Conservation (phyloP, 768 basidiomycete species). For the Russula emetica region DNA sequence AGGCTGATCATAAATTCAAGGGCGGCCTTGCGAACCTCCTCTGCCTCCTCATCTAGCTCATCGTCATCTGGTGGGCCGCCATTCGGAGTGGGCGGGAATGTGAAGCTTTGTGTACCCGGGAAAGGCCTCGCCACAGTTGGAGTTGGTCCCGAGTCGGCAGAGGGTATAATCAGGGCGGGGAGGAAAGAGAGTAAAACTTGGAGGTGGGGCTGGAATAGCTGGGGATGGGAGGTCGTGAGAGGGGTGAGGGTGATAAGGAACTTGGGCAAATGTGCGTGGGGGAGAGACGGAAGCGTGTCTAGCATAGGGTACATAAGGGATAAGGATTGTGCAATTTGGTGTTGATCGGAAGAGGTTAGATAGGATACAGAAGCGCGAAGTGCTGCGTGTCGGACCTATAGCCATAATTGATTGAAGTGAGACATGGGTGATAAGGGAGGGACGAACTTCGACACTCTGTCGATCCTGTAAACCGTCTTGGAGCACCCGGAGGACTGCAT, state of each 20-base stretch:
- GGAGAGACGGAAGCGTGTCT: constrained; percentile 62
- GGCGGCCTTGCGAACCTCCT: constrained; percentile 65
- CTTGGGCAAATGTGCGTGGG: constrained; percentile 50
- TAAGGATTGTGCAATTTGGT: constrained; percentile 57
- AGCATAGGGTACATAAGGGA: constrained; percentile 67
- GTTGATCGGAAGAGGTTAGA: constrained; percentile 55
- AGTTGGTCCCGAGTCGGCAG: constrained; percentile 49
- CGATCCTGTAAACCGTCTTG: constrained; percentile 64
- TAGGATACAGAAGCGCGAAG: constrained; percentile 67
- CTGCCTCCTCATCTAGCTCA: constrained; percentile 58
- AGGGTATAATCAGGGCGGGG: constrained; percentile 64
- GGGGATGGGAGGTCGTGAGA: constrained; percentile 60
- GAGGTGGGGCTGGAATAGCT: constrained; percentile 72
- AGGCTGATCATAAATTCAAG: constrained; percentile 81
- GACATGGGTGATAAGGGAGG: not conserved
- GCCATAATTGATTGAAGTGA: constrained; percentile 1
- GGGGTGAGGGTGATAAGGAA: constrained; percentile 70
- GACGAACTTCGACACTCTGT: constrained; percentile 58
- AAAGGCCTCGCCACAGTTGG: constrained; percentile 49
- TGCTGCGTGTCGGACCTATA: constrained; percentile 67
- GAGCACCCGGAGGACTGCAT: constrained; percentile 62
- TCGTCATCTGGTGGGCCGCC: constrained; percentile 37
- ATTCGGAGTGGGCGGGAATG: constrained; percentile 40
- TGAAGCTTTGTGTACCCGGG: constrained; percentile 34
- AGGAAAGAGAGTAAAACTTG: constrained; percentile 64